phyloP scores from a whole-genome alignment of 1,139 yeast species.

The Geotrichum fermentans region DNA sequence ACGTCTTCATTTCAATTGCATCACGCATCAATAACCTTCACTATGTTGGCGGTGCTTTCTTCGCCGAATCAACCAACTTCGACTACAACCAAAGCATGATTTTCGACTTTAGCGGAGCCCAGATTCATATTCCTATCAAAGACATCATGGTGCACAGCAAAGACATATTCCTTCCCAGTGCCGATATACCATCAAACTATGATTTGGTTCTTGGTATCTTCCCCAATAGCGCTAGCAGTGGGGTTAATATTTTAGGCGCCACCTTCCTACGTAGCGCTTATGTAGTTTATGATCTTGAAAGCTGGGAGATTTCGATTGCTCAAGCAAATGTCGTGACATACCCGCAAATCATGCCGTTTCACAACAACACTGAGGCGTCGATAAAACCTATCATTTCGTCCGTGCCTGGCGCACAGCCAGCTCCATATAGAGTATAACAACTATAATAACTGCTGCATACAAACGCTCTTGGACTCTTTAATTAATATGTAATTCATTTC shows the following conservation, averaged over 20 bases:
- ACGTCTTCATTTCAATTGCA: slow-evolving; percentile 6
- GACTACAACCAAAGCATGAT: slow-evolving; percentile 1
- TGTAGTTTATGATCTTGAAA: slow-evolving; percentile 72
- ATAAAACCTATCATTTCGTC: not conserved
- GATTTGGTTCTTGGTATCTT: slow-evolving; percentile 24
- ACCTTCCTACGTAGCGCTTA: slow-evolving; percentile 71
- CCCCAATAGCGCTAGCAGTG: slow-evolving; percentile 20
- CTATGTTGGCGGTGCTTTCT: slow-evolving; percentile 10
- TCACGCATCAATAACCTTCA: slow-evolving; percentile 3
- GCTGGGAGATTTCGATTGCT: slow-evolving; percentile 60
- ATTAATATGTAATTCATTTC: too few relatives aligned
- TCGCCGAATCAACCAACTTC: slow-evolving; percentile 5
- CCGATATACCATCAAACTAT: slow-evolving; percentile 11
- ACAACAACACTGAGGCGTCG: not conserved
- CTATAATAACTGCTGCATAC: too few relatives aligned
- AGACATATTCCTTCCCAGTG: slow-evolving; percentile 7
- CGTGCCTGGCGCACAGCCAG: slow-evolving; percentile 22
- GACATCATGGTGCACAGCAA: slow-evolving; percentile 2
- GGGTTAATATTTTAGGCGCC: slow-evolving; percentile 50
- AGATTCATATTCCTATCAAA: not conserved
- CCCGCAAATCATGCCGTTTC: not conserved
- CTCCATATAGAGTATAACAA: too few relatives aligned
- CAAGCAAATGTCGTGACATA: slow-evolving; percentile 37
- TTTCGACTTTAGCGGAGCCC: slow-evolving; percentile 8
- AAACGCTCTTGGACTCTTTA: too few relatives aligned